Percentiles rank a stretch among this genome's conserved stretches.
These are phyloP conservation scores for Hanseniaspora vineae DNA, from an alignment of 805 yeast species.

Conservation along the genomic window DNA sequence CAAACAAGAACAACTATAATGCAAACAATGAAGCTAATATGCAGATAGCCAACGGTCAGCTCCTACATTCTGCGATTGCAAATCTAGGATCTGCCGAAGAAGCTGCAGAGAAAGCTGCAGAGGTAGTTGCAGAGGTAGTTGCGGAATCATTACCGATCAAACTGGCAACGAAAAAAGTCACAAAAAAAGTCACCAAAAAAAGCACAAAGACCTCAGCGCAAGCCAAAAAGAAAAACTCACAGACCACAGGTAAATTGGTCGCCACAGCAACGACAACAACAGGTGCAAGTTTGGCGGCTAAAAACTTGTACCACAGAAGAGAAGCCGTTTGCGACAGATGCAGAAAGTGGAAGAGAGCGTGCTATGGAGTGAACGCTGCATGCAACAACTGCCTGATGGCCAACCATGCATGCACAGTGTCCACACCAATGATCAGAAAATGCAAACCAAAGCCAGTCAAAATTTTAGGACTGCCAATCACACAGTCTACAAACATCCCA, in stretches of 20 bases:
- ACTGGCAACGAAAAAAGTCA: not conserved
- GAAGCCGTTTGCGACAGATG: slow-evolving; percentile 9
- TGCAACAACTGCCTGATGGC: slow-evolving; percentile 8
- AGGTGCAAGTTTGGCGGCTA: not conserved
- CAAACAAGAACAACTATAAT: too few species aligned
- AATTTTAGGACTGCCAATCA: slow-evolving; percentile 3
- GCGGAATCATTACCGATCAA: not conserved
- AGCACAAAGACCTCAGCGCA: not conserved
- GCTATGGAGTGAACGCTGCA: slow-evolving; percentile 7
- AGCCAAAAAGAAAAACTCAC: not conserved
- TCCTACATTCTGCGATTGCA: too few species aligned
- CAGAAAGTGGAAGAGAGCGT: slow-evolving; percentile 9
- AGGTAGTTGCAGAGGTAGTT: too few species aligned
- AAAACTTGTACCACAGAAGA: slow-evolving; percentile 4
- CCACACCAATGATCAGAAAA: slow-evolving; percentile 7
- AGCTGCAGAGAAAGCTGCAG: too few species aligned
- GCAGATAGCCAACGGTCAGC: too few species aligned
- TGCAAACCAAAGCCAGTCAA: slow-evolving; percentile 8
- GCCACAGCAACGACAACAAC: not conserved
- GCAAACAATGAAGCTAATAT: too few species aligned
- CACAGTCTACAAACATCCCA: not conserved
- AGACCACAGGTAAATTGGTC: not conserved
- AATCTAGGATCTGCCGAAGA: too few species aligned
- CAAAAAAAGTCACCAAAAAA: not conserved
- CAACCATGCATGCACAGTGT: slow-evolving; percentile 5